phyloP scores from a whole-genome alignment of 306 rosid genomes.

The Comarum palustre region DNA sequence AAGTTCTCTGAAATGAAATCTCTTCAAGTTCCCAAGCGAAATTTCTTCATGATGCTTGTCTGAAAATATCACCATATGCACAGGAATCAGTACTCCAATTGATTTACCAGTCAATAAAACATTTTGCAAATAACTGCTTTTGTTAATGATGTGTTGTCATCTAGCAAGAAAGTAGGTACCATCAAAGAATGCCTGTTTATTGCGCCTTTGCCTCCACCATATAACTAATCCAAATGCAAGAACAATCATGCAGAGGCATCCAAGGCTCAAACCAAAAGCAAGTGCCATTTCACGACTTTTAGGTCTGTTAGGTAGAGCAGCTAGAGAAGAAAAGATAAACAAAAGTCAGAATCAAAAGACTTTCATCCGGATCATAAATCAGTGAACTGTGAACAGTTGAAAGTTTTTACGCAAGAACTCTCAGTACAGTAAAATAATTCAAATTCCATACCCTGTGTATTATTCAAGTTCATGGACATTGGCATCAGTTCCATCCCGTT shows the following conservation, averaged over 20 bases:
- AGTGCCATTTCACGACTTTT: conserved; percentile 73
- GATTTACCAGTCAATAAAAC: not conserved
- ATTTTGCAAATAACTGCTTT: not conserved
- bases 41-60: conserved; percentile 75
- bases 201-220: conserved; percentile 79
- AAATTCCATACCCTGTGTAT: conserved; percentile 50
- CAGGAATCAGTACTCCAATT: not conserved
- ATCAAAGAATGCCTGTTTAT: conserved; percentile 70
- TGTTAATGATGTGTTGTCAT: conserved; percentile 2
- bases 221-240: conserved; percentile 68
- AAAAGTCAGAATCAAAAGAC: conserved; percentile 29
- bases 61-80: conserved; percentile 30
- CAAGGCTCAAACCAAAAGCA: conserved; percentile 79
- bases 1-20: conserved; percentile 80
- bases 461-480: conserved; percentile 84
- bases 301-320: conserved; percentile 46
- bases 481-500: conserved; percentile 76
- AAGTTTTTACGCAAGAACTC: conserved; percentile 4
- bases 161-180: conserved; percentile 39
- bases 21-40: conserved; percentile 85
- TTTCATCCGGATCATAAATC: not conserved
- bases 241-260: conserved; percentile 73
- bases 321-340: conserved; percentile 44
- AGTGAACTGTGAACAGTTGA: not conserved
- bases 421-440: not conserved